Evolutionary conservation across 768 basidiomycete genomes (phyloP).

Genomic region (Dendrothele bispora): DNA sequence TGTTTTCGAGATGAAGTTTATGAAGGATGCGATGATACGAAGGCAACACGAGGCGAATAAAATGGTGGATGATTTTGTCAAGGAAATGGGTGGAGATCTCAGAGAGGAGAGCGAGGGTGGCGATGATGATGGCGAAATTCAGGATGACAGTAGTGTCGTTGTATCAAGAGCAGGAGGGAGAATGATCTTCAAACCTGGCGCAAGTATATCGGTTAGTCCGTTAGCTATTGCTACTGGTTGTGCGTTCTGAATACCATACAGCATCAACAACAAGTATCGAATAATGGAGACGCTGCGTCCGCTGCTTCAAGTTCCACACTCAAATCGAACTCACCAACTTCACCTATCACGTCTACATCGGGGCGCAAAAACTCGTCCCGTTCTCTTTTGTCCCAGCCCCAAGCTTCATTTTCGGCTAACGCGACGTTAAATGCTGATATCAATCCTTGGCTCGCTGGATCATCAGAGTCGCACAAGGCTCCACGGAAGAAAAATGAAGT

Average conservation of each 20-base stretch:
- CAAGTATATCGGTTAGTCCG: slow-evolving; percentile 25
- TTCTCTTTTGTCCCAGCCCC: slow-evolving; percentile 12
- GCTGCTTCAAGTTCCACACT: slow-evolving; percentile 68
- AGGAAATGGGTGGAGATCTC: slow-evolving; percentile 66
- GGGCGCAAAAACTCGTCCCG: slow-evolving; percentile 11
- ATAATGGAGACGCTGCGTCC: no score
- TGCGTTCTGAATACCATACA: no score
- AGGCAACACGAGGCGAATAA: slow-evolving; percentile 56
- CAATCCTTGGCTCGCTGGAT: slow-evolving; percentile 83
- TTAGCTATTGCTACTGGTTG: no score
- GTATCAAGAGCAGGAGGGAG: slow-evolving; percentile 68
- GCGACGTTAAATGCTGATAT: slow-evolving; percentile 20
- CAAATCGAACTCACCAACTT: slow-evolving; percentile 46
- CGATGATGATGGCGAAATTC: slow-evolving; percentile 27
- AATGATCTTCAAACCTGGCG: slow-evolving; percentile 59
- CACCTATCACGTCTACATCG: slow-evolving; percentile 9
- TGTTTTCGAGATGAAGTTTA: slow-evolving; percentile 96
- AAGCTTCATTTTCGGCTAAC: slow-evolving; percentile 8
- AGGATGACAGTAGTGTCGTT: slow-evolving; percentile 34
- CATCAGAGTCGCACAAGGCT: slow-evolving; percentile 34
- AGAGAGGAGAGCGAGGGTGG: slow-evolving; percentile 27
- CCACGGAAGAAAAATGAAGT: slow-evolving; percentile 76
- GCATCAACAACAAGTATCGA: no score
- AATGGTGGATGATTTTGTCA: slow-evolving; percentile 70
- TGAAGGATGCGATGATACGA: slow-evolving; percentile 87